Evolutionary conservation across 257 asterid species (phyloP).

Genomic region (Gentiana macrophylla): DNA sequence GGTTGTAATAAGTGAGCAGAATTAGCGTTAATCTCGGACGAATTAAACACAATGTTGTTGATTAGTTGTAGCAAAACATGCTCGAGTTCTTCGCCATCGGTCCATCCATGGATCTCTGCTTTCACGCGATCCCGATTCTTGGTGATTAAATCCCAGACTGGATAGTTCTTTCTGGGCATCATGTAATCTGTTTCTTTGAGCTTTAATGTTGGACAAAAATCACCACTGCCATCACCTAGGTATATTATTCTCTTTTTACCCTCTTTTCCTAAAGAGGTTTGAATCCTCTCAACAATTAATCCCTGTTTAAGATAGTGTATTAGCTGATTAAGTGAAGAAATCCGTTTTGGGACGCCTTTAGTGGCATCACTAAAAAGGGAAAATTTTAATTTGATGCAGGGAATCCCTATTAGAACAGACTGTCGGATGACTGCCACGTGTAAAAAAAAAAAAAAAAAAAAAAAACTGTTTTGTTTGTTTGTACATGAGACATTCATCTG

Average conservation of each 20-base stretch:
- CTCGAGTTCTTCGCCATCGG: conserved; percentile 50
- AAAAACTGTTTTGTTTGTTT: too few species aligned
- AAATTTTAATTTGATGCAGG: too few species aligned
- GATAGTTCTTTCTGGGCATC: conserved; percentile 79
- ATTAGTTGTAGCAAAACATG: conserved; percentile 25
- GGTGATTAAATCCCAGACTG: conserved; percentile 59
- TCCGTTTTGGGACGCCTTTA: too few species aligned
- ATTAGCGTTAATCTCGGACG: conserved; percentile 9
- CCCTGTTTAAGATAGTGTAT: conserved; percentile 25
- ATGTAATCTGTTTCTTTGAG: conserved; percentile 36
- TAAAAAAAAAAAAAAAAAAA: too few species aligned
- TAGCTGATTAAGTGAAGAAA: too few species aligned
- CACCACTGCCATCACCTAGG: conserved; percentile 67
- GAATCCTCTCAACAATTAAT: conserved; percentile 50
- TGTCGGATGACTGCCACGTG: too few species aligned
- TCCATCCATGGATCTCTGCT: conserved; percentile 53
- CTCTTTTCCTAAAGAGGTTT: conserved; percentile 35
- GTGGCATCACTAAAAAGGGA: too few species aligned
- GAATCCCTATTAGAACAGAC: too few species aligned
- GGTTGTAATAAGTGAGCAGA: conserved; percentile 5
- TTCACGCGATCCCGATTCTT: conserved; percentile 25
- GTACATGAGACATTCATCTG: too few species aligned
- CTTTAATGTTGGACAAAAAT: conserved; percentile 48
- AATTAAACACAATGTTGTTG: conserved; percentile 20
- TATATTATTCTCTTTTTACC: conserved; percentile 54